Conservation (phyloP, 306 rosid genomes). For the Styphnolobium japonicum region DNA sequence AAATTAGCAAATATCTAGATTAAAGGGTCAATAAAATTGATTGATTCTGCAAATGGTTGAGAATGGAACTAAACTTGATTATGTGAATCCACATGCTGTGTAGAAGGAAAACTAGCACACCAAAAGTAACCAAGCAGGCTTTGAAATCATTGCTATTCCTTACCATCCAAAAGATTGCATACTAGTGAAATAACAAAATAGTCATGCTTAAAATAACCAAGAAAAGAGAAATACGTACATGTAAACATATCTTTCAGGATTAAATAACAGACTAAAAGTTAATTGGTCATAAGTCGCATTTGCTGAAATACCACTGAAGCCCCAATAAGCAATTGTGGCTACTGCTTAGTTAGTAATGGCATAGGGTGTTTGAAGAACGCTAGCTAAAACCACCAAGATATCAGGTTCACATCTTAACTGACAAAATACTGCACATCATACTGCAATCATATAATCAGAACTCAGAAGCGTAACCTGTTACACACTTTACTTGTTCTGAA, state of each 20-base stretch:
- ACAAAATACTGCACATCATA: not conserved
- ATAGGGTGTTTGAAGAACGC: not conserved
- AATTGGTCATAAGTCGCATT: not conserved
- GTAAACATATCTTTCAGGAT: not conserved
- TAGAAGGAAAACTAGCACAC: not conserved
- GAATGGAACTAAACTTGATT: not conserved
- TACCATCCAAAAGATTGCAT: not conserved
- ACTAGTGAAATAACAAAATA: not conserved
- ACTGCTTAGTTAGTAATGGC: not conserved
- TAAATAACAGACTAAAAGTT: not conserved
- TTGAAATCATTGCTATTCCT: not conserved
- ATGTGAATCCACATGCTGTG: not conserved
- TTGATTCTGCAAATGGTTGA: too few relatives aligned
- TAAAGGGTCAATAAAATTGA: not conserved
- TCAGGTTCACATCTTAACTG: not conserved
- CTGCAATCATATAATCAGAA: not conserved
- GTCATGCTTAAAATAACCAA: not conserved
- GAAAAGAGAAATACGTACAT: not conserved
- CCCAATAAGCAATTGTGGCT: not conserved
- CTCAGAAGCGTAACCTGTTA: not conserved
- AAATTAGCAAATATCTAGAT: not conserved
- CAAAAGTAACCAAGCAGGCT: not conserved
- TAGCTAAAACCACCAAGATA: not conserved
- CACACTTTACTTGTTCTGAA: not conserved
- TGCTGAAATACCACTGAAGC: not conserved